Percentiles rank a stretch among this genome's conserved stretches.
phyloP scores from a whole-genome alignment of 768 basidiomycete species.

The Pleurotus cornucopiae region DNA sequence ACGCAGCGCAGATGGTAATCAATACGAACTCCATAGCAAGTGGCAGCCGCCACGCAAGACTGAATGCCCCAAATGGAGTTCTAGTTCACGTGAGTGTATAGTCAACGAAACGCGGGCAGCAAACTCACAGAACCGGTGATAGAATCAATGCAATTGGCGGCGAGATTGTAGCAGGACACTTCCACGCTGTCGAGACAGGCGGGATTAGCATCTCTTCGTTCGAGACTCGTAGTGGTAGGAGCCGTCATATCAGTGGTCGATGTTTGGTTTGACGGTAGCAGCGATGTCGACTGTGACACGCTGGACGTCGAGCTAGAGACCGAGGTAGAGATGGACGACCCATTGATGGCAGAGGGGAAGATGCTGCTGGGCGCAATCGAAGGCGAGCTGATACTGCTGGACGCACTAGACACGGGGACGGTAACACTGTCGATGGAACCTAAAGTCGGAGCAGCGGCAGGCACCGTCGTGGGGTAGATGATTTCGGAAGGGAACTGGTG shows the following conservation, averaged over 20 bases:
- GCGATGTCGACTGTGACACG: background rate
- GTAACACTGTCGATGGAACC: background rate
- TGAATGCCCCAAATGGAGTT: background rate
- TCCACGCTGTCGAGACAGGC: background rate
- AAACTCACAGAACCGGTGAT: background rate
- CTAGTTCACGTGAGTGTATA: background rate
- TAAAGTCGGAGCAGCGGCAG: background rate
- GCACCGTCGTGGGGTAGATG: background rate
- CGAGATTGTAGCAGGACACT: background rate
- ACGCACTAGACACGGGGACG: background rate
- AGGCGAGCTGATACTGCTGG: background rate
- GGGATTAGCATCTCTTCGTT: background rate
- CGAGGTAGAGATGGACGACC: background rate
- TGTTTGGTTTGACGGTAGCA: too few relatives aligned
- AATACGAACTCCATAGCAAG: background rate
- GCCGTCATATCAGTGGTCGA: too few relatives aligned
- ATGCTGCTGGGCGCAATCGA: background rate
- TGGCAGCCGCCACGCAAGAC: background rate
- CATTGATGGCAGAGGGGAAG: background rate
- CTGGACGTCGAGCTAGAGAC: background rate
- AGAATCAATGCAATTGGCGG: background rate
- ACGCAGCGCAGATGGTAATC: background rate
- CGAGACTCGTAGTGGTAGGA: too few relatives aligned
- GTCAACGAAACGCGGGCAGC: background rate
- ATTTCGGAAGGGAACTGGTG: background rate